These are phyloP conservation scores for Rubus idaeus DNA, from an alignment of 306 rosid genomes.

Conservation along the genomic window DNA sequence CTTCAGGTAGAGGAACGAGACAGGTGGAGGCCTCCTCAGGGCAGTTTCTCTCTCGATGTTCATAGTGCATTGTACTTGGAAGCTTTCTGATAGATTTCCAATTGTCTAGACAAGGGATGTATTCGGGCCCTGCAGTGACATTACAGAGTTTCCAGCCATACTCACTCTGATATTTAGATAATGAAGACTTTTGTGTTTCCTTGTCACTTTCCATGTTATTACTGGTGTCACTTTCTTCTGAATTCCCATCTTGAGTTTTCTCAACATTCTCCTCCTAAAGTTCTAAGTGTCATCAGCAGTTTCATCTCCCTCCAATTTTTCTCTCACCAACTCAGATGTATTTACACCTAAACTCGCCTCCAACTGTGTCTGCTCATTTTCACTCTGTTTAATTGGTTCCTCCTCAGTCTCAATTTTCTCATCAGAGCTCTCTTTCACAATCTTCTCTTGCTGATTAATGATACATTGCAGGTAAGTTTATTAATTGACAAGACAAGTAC, in stretches of 20 bases:
- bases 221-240: conserved; percentile 35
- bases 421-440: conserved; percentile 23
- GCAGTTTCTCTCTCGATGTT: conserved; percentile 87
- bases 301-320: conserved; percentile 32
- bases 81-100: conserved; percentile 60
- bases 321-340: conserved; percentile 9
- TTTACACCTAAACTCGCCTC: conserved; percentile 13
- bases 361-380: conserved; percentile 26
- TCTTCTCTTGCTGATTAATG: conserved; percentile 31
- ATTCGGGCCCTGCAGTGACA: conserved; percentile 71
- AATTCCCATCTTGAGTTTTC: conserved; percentile 22
- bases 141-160: conserved; percentile 69
- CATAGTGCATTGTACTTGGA: conserved; percentile 52
- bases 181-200: conserved; percentile 37
- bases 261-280: conserved; percentile 38
- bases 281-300: conserved; percentile 27
- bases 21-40: conserved; percentile 66
- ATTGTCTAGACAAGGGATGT: conserved; percentile 88
- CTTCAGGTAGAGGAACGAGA: conserved; percentile 75
- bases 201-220: conserved; percentile 39
- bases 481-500: no score
- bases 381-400: conserved; percentile 21
- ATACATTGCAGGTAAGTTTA: no score
- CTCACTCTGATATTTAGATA: no score
- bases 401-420: background rate